These are phyloP conservation scores for Neofusicoccum parvum DNA, from an alignment of 2,329 filamentous ascomycete genomes.

Conservation along the genomic window DNA sequence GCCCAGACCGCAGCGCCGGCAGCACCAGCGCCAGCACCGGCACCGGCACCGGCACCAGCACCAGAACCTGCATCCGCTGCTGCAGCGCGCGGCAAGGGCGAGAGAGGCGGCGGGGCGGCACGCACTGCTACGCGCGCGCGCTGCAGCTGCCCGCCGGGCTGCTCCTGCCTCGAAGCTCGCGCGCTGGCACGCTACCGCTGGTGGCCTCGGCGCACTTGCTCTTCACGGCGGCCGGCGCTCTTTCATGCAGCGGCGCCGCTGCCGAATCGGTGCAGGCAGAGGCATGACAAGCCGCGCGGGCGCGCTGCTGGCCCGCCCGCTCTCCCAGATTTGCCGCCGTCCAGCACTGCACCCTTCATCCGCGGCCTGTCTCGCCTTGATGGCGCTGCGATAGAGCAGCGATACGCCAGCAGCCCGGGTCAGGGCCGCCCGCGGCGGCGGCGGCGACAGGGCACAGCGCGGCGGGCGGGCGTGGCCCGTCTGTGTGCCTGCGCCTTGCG, in stretches of 20 bases:
- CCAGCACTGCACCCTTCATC: conserved; percentile 12
- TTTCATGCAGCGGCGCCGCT: conserved; percentile 12
- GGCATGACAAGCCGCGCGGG: not conserved
- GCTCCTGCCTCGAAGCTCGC: conserved; percentile 2
- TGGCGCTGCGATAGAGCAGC: conserved; percentile 9
- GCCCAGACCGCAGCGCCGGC: not conserved
- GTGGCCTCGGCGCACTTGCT: conserved; percentile 10
- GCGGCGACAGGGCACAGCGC: not conserved
- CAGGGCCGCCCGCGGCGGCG: not conserved
- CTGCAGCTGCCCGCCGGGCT: not conserved
- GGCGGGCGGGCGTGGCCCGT: not conserved
- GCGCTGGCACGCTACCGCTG: conserved; percentile 14
- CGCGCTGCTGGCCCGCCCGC: not conserved
- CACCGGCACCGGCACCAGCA: not conserved
- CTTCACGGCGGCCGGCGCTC: conserved; percentile 7
- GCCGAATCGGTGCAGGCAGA: not conserved
- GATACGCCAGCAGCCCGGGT: conserved; percentile 9
- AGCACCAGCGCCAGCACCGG: not conserved
- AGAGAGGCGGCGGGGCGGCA: not conserved
- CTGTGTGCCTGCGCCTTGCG: not conserved
- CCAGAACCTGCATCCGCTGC: not conserved
- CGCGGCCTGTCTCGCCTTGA: conserved; percentile 18
- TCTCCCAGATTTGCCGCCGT: conserved; percentile 12
- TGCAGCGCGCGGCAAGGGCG: not conserved
- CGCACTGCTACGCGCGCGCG: not conserved